These are phyloP conservation scores for Gloeostereum incarnatum DNA, from an alignment of 768 basidiomycete species.

Conservation along the genomic window DNA sequence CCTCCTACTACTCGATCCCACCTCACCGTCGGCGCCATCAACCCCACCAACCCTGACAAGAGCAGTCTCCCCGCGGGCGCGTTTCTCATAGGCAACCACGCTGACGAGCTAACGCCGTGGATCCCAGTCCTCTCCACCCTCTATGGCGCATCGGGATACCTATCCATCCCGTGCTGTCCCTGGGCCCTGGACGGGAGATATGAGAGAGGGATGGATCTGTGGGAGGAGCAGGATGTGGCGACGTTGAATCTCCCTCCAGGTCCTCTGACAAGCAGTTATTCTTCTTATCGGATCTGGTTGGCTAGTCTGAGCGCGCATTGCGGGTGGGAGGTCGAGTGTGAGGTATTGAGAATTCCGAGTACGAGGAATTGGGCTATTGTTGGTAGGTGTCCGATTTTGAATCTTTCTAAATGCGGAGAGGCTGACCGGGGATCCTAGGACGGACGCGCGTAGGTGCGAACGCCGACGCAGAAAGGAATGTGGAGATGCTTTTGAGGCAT, in stretches of 20 bases:
- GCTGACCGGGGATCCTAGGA: constrained; percentile 10
- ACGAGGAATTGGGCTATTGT: constrained; percentile 91
- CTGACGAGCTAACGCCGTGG: constrained; percentile 96
- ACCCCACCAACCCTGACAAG: constrained; percentile 41
- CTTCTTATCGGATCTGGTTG: constrained; percentile 82
- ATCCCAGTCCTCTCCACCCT: constrained; percentile 71
- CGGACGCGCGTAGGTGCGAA: constrained; percentile 20
- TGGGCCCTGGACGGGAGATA: constrained; percentile 69
- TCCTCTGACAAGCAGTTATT: constrained; percentile 30
- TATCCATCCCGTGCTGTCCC: constrained; percentile 89
- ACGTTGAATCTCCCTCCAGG: constrained; percentile 9
- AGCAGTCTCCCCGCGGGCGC: constrained; percentile 22
- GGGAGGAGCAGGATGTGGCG: constrained; percentile 5
- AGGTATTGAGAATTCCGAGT: constrained; percentile 82
- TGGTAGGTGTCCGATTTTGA: constrained; percentile 37
- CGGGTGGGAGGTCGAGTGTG: constrained; percentile 85
- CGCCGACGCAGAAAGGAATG: constrained; percentile 31
- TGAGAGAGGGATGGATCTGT: constrained; percentile 32
- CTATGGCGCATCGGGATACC: constrained; percentile 51
- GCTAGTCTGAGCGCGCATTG: constrained; percentile 60
- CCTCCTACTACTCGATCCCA: constrained; percentile 48
- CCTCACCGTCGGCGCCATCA: constrained; percentile 62
- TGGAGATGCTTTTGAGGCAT: constrained; percentile 38
- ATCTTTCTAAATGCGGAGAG: constrained; percentile 2
- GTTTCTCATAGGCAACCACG: constrained; percentile 92